phyloP scores from a whole-genome alignment of 306 rosid species.

The Citrullus mucosospermus region DNA sequence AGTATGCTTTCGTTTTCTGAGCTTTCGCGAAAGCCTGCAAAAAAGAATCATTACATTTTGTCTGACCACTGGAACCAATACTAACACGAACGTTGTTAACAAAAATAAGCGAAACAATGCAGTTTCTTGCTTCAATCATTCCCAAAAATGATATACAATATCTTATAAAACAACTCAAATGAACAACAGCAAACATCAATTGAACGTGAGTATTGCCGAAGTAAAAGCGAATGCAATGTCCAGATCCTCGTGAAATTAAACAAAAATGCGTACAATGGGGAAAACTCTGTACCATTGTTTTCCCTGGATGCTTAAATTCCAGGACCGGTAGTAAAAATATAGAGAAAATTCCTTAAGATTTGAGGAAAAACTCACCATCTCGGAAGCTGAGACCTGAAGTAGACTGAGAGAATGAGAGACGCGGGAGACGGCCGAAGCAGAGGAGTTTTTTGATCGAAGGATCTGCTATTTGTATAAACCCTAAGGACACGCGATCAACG shows the following conservation, averaged over 20 bases:
- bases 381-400: neutral
- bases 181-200: neutral
- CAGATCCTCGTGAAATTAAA: neutral
- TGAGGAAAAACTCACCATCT: constrained; percentile 7
- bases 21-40: constrained; percentile 43
- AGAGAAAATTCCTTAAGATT: neutral
- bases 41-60: neutral
- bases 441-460: neutral
- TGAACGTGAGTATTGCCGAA: neutral
- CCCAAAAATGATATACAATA: neutral
- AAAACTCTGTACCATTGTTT: neutral
- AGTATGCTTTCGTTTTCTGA: constrained; percentile 59
- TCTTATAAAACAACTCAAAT: neutral
- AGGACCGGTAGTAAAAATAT: neutral
- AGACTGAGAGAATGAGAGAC: neutral
- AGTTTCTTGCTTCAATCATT: neutral
- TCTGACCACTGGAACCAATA: neutral
- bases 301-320: neutral
- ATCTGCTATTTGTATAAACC: neutral
- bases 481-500: neutral
- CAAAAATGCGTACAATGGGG: neutral
- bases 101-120: neutral
- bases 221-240: neutral
- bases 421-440: neutral
- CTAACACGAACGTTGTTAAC: neutral